Base-by-base conservation (phyloP, 2,329 filamentous ascomycete genomes). In the Xylariales sp. region DNA sequence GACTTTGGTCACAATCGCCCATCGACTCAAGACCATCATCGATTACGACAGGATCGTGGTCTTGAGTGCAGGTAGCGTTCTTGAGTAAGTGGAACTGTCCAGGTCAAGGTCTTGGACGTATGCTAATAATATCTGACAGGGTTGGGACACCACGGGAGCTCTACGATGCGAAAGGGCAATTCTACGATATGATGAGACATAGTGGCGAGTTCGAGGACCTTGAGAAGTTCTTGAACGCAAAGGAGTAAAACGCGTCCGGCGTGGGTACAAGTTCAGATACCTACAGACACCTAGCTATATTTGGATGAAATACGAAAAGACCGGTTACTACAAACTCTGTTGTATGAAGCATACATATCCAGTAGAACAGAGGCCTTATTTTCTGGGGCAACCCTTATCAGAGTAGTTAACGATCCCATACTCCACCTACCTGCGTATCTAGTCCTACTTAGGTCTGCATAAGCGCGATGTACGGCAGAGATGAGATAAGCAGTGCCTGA, bases 1-100 rank as follows among this genome's bases (percentile, higher is more conserved):
- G 18, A 80, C 76, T 8, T 62, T 80, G 4, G 69, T 80, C 15
- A 77, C 75, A 3, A 77, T 80, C 46, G 76, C 74, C 5, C 76
- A 80, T 55, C 68, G 76, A 4, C 57, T 80, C 35, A 63, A 71
- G 31, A 80, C 76, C 0, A 78, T 82, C 39, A 71, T 78, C 43
- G 76, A 80, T 55, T 80, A 78, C 47, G 76, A 82, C 51, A 65
- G 65, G 21, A 68, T 82, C 1, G 66, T 80, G 3, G 76, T 81
- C 12, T 71, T 81, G 71, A 68, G 67, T 6, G 68, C 65, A 0
- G 76, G 76, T 1, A 60, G 61, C 21, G 72, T 80, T 5, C 49
- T 75, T 8, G 76, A 80, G 70, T 72, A 64, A 56, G 64, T 54
- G 25, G 14, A 9, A 12, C 20, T 11, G 7, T 14, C 19, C 22